These are phyloP conservation scores for Apium graveolens DNA, from an alignment of 129 eudicot genomes.

Conservation along the genomic window DNA sequence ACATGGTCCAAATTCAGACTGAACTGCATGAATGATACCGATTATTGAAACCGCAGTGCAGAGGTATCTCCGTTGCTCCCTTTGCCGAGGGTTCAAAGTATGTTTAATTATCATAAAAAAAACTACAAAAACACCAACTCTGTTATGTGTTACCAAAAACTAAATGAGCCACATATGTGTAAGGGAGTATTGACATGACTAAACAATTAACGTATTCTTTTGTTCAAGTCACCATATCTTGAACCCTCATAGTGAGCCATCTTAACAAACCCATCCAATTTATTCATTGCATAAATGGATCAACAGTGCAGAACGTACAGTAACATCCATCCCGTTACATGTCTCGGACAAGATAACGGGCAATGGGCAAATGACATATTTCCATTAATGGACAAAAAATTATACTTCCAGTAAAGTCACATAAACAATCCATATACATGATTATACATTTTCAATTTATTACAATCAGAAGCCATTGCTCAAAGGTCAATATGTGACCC, in stretches of 20 bases:
- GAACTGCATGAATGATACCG: not conserved
- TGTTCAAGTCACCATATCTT: not conserved
- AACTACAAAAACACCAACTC: not conserved
- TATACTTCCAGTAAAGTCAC: not conserved
- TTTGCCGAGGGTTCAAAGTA: too few species aligned
- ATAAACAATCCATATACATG: not conserved
- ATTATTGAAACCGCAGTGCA: not conserved
- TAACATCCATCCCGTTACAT: not conserved
- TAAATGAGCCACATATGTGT: not conserved
- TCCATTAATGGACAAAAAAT: not conserved
- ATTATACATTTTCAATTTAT: not conserved
- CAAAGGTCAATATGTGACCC: not conserved
- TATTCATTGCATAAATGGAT: not conserved
- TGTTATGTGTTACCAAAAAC: not conserved
- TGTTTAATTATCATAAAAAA: not conserved
- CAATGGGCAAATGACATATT: not conserved
- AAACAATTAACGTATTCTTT: not conserved
- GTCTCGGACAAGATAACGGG: not conserved
- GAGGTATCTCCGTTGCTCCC: too few species aligned
- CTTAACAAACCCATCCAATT: not conserved
- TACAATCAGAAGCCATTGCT: not conserved
- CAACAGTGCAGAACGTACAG: not conserved
- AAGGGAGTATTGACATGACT: not conserved
- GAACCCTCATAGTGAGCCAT: not conserved
- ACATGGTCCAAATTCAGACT: constrained; percentile 3